Percentiles rank a stretch among this genome's conserved stretches.
Conservation (phyloP, 1,284 basidiomycete species). For the Microbotryum saponariae region DNA sequence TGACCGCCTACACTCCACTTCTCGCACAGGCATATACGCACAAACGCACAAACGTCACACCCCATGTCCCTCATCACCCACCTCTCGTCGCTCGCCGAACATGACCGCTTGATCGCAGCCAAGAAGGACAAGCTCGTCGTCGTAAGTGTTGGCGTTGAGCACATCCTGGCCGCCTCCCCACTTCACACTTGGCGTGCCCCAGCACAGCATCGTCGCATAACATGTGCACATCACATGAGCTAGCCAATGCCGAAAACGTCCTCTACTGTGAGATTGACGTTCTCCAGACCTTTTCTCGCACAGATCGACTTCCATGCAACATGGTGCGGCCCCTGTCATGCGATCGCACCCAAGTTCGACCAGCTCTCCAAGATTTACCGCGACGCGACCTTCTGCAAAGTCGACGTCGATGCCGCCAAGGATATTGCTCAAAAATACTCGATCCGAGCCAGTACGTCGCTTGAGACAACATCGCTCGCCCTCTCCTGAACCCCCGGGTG, state of each 20-base stretch:
- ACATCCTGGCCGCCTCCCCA: background rate
- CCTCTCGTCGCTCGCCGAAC: slow-evolving; percentile 9
- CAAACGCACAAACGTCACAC: no score
- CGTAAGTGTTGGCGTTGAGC: background rate
- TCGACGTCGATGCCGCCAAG: slow-evolving; percentile 3
- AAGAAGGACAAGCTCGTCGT: slow-evolving; percentile 23
- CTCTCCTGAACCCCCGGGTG: slow-evolving; percentile 7
- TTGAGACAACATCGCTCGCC: background rate
- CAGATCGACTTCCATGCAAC: slow-evolving; percentile 29
- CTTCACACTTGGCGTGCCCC: background rate
- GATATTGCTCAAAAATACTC: slow-evolving; percentile 6
- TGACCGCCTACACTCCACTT: no score
- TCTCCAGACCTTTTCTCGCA: no score
- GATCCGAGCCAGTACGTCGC: background rate
- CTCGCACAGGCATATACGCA: no score
- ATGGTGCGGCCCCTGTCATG: slow-evolving; percentile 30
- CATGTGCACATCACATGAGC: background rate
- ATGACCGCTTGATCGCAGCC: slow-evolving; percentile 16
- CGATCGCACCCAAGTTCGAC: slow-evolving; percentile 29
- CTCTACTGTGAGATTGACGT: background rate
- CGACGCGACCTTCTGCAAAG: slow-evolving; percentile 20
- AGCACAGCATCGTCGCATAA: background rate
- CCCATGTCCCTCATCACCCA: slow-evolving; percentile 18
- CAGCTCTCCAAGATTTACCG: slow-evolving; percentile 9
- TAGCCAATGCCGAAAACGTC: no score